Evolutionary conservation across 177 flowering plant species (phyloP).

Genomic region (Vitis hybrid): DNA sequence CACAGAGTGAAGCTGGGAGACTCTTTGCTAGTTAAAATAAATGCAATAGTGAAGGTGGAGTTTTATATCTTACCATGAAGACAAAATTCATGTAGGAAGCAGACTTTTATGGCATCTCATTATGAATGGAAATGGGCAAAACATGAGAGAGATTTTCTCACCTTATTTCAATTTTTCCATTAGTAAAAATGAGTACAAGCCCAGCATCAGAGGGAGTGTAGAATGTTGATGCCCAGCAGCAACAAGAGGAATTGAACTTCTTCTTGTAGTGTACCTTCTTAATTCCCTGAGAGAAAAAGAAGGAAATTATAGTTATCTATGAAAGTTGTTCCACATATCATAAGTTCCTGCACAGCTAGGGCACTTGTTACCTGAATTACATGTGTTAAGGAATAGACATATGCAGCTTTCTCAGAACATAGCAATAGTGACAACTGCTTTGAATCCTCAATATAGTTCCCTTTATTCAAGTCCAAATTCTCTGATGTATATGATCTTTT

Average conservation of each 20-base stretch:
- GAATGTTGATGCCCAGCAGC: slow-evolving; percentile 84
- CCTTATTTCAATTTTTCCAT: slow-evolving; percentile 88
- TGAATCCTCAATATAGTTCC: slow-evolving; percentile 29
- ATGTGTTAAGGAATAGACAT: slow-evolving; percentile 71
- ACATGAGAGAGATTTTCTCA: slow-evolving; percentile 13
- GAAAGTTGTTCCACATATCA: neutral
- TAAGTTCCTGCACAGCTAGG: neutral
- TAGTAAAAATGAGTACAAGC: slow-evolving; percentile 61
- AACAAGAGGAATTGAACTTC: slow-evolving; percentile 62
- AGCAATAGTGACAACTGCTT: slow-evolving; percentile 50
- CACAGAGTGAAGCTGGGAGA: neutral
- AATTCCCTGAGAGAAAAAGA: slow-evolving; percentile 52
- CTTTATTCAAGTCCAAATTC: slow-evolving; percentile 26
- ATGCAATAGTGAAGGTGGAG: neutral
- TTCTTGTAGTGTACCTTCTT: slow-evolving; percentile 82
- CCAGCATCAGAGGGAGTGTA: slow-evolving; percentile 44
- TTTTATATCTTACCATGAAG: neutral
- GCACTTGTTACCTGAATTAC: slow-evolving; percentile 57
- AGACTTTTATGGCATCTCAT: neutral
- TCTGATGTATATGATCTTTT: slow-evolving; percentile 27
- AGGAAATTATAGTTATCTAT: slow-evolving; percentile 5
- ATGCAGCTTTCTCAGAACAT: slow-evolving; percentile 83
- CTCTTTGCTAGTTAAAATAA: neutral
- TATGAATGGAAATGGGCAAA: neutral
- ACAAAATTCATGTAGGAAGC: neutral